Evolutionary conservation across 805 yeast genomes (phyloP).

Genomic region (Pichia deserticola): DNA sequence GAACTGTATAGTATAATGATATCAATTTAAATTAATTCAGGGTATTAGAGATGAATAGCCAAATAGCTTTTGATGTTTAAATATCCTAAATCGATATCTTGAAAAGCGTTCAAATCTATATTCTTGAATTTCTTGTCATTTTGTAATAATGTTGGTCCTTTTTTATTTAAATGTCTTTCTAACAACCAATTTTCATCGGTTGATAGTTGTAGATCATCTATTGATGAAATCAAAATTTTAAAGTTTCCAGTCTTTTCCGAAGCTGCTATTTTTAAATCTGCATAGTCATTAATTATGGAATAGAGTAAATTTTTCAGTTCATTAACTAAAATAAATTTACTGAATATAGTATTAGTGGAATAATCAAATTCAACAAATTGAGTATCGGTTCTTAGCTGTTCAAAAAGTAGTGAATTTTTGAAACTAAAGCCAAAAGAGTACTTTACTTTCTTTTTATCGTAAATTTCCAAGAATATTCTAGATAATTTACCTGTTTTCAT

Average conservation of each 20-base stretch:
- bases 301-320: constrained; percentile 22
- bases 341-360: not conserved
- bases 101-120: constrained; percentile 14
- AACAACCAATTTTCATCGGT: constrained; percentile 20
- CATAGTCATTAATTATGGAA: constrained; percentile 19
- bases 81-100: constrained; percentile 21
- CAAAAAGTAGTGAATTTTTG: constrained; percentile 22
- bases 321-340: constrained; percentile 12
- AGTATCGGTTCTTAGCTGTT: constrained; percentile 9
- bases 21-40: no score
- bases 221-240: constrained; percentile 20
- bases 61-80: constrained; percentile 21
- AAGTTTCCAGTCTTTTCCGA: constrained; percentile 10
- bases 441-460: constrained; percentile 1
- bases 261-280: not conserved
- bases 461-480: constrained; percentile 20
- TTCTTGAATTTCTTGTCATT: constrained; percentile 5
- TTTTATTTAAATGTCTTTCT: constrained; percentile 5
- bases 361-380: constrained; percentile 1
- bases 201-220: constrained; percentile 10
- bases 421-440: constrained; percentile 26
- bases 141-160: no score
- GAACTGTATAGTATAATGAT: no score
- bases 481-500: constrained; percentile 18
- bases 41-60: constrained; percentile 1